A percentile compares a stretch with the other conserved stretches of the same genome.
Evolutionary conservation across 768 basidiomycete species (phyloP).

Genomic region (Hericium coralloides): DNA sequence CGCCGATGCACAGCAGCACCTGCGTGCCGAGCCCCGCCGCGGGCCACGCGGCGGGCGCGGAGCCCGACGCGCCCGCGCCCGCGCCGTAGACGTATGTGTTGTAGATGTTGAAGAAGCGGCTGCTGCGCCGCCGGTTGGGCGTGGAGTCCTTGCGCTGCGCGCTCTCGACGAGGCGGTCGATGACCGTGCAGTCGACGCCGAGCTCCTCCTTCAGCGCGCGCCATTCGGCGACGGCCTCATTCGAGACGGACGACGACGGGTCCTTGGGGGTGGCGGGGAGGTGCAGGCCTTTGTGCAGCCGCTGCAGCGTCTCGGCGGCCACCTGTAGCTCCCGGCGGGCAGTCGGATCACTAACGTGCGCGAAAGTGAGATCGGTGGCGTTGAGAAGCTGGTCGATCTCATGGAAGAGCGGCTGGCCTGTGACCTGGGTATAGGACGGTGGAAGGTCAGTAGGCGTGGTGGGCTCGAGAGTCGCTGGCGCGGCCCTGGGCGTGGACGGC

Average conservation of each 20-base stretch:
- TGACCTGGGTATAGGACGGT: constrained; percentile 62
- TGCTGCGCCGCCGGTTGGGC: constrained; percentile 22
- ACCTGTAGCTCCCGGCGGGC: constrained; percentile 33
- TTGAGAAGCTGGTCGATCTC: constrained; percentile 16
- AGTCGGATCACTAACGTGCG: constrained; percentile 9
- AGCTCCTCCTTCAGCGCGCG: constrained; percentile 70
- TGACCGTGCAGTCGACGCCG: constrained; percentile 66
- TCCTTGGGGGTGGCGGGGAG: constrained; percentile 33
- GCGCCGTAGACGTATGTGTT: constrained; percentile 57
- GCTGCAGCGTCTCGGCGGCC: constrained; percentile 50
- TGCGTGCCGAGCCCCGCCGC: constrained; percentile 10
- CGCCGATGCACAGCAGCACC: constrained; percentile 42
- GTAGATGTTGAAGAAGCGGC: constrained; percentile 79
- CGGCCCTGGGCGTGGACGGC: constrained; percentile 59
- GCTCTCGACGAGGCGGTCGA: constrained; percentile 58
- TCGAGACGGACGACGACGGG: constrained; percentile 43
- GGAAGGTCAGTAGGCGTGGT: constrained; percentile 44
- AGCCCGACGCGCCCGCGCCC: constrained; percentile 25
- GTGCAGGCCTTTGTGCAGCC: constrained; percentile 58
- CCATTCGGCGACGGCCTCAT: constrained; percentile 70
- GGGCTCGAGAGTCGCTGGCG: constrained; percentile 6
- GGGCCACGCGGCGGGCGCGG: constrained; percentile 7
- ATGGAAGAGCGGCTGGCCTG: constrained; percentile 22
- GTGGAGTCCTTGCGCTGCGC: constrained; percentile 6
- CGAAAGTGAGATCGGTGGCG: constrained; percentile 8